Conservation (phyloP, 768 basidiomycete species). For the Rhodosporidiobolus odoratus region DNA sequence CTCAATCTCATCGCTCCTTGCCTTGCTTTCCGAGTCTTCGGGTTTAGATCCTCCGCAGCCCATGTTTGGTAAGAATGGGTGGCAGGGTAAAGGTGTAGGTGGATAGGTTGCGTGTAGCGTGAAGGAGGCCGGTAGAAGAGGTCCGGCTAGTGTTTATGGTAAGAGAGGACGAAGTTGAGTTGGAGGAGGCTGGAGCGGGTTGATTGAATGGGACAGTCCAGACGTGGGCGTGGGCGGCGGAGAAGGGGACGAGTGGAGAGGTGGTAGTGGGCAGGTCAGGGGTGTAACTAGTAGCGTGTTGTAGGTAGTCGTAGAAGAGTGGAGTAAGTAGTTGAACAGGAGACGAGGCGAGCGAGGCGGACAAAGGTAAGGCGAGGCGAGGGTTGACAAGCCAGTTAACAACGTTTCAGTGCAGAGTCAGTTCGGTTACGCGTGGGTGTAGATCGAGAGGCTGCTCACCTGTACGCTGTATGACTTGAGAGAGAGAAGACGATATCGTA, state of each 20-base stretch:
- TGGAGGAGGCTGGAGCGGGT: background rate
- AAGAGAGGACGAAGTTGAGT: too few relatives aligned
- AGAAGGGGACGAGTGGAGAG: background rate
- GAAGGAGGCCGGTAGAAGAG: background rate
- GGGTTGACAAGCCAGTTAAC: background rate
- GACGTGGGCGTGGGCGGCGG: too few relatives aligned
- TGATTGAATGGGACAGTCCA: too few relatives aligned
- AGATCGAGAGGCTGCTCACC: too few relatives aligned
- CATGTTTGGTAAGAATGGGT: constrained; percentile 27
- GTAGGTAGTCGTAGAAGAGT: background rate
- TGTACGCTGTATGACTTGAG: too few relatives aligned
- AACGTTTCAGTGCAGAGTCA: background rate
- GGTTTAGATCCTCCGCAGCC: constrained; percentile 44
- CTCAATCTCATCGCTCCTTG: constrained; percentile 83
- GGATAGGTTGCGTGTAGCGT: background rate
- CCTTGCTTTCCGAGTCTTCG: constrained; percentile 41
- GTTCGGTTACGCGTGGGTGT: too few relatives aligned
- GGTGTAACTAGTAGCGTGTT: background rate
- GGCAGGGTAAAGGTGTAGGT: background rate
- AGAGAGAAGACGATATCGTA: too few relatives aligned
- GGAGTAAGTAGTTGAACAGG: background rate
- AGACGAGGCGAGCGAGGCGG: background rate
- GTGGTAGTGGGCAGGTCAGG: background rate
- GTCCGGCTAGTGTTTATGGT: too few relatives aligned
- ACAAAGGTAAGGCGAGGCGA: background rate